Base-by-base conservation (phyloP, 352 stramenopile species). In the Peronospora farinosa region DNA sequence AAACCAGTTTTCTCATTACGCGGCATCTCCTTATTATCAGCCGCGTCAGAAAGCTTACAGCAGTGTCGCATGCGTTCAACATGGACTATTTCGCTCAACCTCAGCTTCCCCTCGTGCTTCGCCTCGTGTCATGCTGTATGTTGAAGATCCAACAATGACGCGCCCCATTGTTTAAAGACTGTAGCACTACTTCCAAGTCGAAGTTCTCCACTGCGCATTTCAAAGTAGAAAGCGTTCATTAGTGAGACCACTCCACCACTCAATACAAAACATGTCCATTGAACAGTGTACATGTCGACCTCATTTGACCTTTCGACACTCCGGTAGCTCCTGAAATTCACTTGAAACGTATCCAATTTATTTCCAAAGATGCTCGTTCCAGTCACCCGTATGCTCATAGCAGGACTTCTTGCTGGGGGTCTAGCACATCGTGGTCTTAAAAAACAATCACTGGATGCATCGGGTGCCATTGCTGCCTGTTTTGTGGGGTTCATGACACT, bases 401-500 rank as follows among this genome's bases (percentile, higher is more conserved):
- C 78, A 50, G 61, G 58, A 31, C 59, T 74, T 25, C 54, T 84
- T 17, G 69, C 76, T 31, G 45, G 47, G 5, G 31, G 46, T 13
- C 54, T 88, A 21, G 76, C 57, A 35, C 44, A 47, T 5, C 69
- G 72, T 19, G 82, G 82, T 4, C 58, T 86, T 8, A 81, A 76
- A 47, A 92, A 89, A 59, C 54, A 79, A 47, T 89, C 77, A 7
- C 60, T 92, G 7, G 69, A 80, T 40, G 44, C 39, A 10, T 78
- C 67, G 0, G 82, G 81, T n/a, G 78, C 78, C 2, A 47, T 64
- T 5, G 73, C 82, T 0, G 82, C 82, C 21, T 77, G 81, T 37
- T 56, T 79, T 35, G 79, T 90, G 23, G 82, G 82, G 13, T 76
- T 86, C 39, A 56, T 74, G 32, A 83, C 82, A 45, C 71, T 92